Evolutionary conservation across 352 stramenopile species (phyloP).

Genomic region (Pythium angustatum): DNA sequence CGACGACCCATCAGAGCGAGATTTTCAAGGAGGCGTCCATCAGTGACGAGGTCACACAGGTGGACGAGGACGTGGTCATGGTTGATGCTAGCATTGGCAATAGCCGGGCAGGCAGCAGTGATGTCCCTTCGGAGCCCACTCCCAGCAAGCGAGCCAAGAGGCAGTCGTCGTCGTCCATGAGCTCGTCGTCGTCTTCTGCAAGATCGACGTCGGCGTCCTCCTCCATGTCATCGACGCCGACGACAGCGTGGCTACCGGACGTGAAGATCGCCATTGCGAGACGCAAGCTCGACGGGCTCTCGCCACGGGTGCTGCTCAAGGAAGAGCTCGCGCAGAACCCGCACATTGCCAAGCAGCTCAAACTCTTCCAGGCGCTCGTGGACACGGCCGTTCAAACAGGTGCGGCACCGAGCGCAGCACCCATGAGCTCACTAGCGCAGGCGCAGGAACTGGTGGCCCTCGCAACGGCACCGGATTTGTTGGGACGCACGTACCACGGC

Average conservation of each 20-base stretch:
- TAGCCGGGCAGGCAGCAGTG: not conserved
- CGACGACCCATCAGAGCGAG: slow-evolving; percentile 56
- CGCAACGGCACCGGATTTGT: slow-evolving; percentile 76
- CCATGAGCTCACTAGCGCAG: slow-evolving; percentile 67
- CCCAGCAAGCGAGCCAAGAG: slow-evolving; percentile 15
- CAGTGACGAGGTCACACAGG: slow-evolving; percentile 23
- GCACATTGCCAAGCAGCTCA: slow-evolving; percentile 56
- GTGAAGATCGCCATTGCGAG: slow-evolving; percentile 78
- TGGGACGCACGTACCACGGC: slow-evolving; percentile 78
- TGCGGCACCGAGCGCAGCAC: slow-evolving; percentile 21
- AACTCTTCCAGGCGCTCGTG: slow-evolving; percentile 58
- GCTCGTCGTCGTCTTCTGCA: slow-evolving; percentile 6
- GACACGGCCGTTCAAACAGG: slow-evolving; percentile 34
- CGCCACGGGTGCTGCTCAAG: slow-evolving; percentile 65
- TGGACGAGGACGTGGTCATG: slow-evolving; percentile 22
- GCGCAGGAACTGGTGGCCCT: slow-evolving; percentile 82
- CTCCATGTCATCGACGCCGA: not conserved
- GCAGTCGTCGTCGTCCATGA: not conserved
- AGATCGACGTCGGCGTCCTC: slow-evolving; percentile 6
- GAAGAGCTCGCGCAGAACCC: slow-evolving; percentile 74
- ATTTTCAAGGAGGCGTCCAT: slow-evolving; percentile 44
- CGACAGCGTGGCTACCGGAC: slow-evolving; percentile 61
- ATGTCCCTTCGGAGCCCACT: not conserved
- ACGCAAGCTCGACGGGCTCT: slow-evolving; percentile 74
- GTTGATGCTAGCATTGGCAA: not conserved